Base-by-base conservation (phyloP, 2,329 filamentous ascomycete species). In the Penicillium verrucosum region DNA sequence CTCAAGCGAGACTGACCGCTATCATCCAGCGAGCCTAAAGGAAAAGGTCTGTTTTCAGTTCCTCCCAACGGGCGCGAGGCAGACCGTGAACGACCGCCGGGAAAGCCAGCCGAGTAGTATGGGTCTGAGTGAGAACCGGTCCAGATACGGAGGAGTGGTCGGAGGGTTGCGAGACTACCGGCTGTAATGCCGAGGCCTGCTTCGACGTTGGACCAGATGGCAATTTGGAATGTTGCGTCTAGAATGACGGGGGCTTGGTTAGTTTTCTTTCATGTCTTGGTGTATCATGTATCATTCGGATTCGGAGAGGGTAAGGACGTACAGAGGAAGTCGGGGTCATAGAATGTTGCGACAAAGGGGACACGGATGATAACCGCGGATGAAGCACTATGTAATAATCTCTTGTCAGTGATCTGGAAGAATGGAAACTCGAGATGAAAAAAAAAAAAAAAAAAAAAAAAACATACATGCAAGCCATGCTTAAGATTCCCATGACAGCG, bases 401-500 rank as follows among this genome's bases (percentile, higher is more conserved):
- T 12, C 18, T 6, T 23, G 18, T 18, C n/a, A 23, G 59, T 59
- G 30, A 56, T 36, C 41, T 38, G 32, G 12, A 37, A 32, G 14
- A 10, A 14, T 1, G 25, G 11, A n/a, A 23, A 21, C 5, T 63
- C 68, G 27, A 72, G 10, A 41, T 14, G 30, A 38, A 37, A 30
- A 41, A 25, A 10, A 29, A 30, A n/a, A n/a, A n/a, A n/a, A n/a
- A 38, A 37, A 30, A 41, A 25, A 10, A 11, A 10, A 30, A 11
- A 44, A 65, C 69, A n/a, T 63, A 72, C 69, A 78, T 76, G 63
- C 83, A 83, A 34, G 82, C 85, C 73, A 86, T 80, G 2, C 77
- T 75, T 48, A 87, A 70, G 43, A 87, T 76, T 0, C 77, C 75
- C 10, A 80, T 76, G 4, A 86, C 73, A 0, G 82, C 76, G 3